Evolutionary conservation across 2,329 filamentous ascomycete genomes (phyloP), one percentile per base, ranked within the genome.

Genomic region (Pseudogymnoascus pannorum): DNA sequence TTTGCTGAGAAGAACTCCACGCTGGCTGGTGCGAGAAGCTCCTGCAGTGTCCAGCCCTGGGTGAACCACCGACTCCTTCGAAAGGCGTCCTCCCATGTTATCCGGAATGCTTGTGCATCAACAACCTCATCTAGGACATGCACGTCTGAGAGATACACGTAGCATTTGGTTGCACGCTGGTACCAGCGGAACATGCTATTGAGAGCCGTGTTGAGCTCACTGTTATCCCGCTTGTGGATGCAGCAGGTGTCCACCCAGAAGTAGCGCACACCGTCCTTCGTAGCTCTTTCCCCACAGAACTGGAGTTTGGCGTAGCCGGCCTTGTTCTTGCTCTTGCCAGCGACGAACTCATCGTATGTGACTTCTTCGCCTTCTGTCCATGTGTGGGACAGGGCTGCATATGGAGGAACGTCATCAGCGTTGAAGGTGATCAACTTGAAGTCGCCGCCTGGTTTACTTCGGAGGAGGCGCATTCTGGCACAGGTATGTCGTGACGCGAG

Each of bases 111-210:
- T 59, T 62, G 44, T 20, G 31, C 36, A 48, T 64, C 26, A 60
- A 38, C 14, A 40, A 38, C 31, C 57, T 54, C 6, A 35, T 29
- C 51, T 58, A 20, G 62, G 16, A 42, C 58, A 16, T 18, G 31
- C 8, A 64, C 61, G 48, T 64, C 61, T n/a, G 62, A 59, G 9
- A 66, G 62, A 42, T 66, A 66, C 12, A 62, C 62, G 62, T 66
- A 66, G 62, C 62, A 66, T 59, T 64, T 62, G 1, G 42, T 29
- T 6, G 61, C 57, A 36, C 54, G 11, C 12, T 36, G 35, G 31
- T 64, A 64, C 61, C 64, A 65, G 16, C 48, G 24, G 36, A 64
- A 66, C 60, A 65, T 66, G 7, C 24, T 48, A 44, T 64, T 65
- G 35, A 66, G 57, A n/a, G n/a, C n/a, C n/a, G n/a, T n/a, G n/a